Evolutionary conservation across 2,329 filamentous ascomycete genomes (phyloP), one percentile per base, ranked within the genome.

Genomic region (Colletotrichum ledebouriae): DNA sequence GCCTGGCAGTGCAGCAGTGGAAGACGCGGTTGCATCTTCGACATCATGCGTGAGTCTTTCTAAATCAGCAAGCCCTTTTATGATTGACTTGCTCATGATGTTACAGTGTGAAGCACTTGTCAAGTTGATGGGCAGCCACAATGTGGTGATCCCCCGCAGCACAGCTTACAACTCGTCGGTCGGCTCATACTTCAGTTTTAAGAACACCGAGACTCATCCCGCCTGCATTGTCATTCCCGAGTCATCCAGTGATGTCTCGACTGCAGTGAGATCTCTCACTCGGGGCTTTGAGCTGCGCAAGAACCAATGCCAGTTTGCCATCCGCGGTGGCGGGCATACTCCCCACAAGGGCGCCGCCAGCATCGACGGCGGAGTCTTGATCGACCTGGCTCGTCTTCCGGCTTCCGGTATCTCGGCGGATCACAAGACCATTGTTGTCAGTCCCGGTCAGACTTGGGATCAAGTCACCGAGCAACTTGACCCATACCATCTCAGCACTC

Each of bases 361-460:
- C 59, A 71, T 71, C 13, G 59, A 71, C 1, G 44, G 56, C 39
- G 63, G 67, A 3, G 39, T 70, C 4, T 20, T 66, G 4, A 41
- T 70, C 3, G 63, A 70, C 55, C 44, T 70, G 2, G 15, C 33
- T 15, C 39, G 17, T 9, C 42, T 68, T 0, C 65, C 50, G 2
- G 46, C 49, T 0, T 11, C 49, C 0, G 58, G 44, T 1, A 59
- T 81, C 1, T 75, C 75, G 0, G 49, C 72, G 0, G 75, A 79
- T 25, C 75, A 74, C 20, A 73, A 73, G 0, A 73, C 73, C 11
- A 79, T 76, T 4, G 72, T 67, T 1, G 72, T 84, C 15, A 80
- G 80, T 3, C 70, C 79, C 4, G 81, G 82, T 1, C 77, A 78
- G 46, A 73, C 73, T 2, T 85, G 83, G 83, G 69, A 72, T 2